Conservation (phyloP, 2,329 filamentous ascomycete genomes). For the Ilyonectria mors-panacis region DNA sequence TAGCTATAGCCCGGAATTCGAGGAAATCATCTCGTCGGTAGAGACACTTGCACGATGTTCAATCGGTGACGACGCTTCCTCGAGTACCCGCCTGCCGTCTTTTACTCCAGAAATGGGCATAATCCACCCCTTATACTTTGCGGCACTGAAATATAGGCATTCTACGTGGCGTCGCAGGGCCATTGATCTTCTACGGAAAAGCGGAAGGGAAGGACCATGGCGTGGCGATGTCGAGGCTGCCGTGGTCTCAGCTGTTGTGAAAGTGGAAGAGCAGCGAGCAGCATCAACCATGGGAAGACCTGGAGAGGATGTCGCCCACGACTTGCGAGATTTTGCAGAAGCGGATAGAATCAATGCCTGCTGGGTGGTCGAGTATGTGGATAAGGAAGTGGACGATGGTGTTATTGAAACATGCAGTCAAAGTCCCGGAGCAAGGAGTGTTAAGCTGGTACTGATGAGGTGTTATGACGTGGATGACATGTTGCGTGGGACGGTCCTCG, state of each 20-base stretch:
- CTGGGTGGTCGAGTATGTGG: slow-evolving; percentile 8
- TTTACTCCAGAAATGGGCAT: slow-evolving; percentile 39
- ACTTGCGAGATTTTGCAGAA: slow-evolving; percentile 6
- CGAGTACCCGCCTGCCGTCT: neutral
- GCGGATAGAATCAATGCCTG: slow-evolving; percentile 5
- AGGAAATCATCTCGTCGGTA: slow-evolving; percentile 32
- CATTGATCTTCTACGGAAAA: slow-evolving; percentile 7
- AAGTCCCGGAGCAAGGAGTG: neutral
- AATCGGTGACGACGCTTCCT: rapidly evolving
- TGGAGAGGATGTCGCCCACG: neutral
- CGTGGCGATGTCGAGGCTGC: slow-evolving; percentile 32
- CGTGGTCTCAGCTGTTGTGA: slow-evolving; percentile 14
- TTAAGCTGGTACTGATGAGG: slow-evolving; percentile 8
- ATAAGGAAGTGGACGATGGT: neutral
- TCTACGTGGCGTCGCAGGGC: slow-evolving; percentile 35
- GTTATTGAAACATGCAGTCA: neutral
- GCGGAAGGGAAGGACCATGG: slow-evolving; percentile 39
- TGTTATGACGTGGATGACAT: slow-evolving; percentile 21
- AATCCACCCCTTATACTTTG: slow-evolving; percentile 35
- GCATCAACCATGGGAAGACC: neutral
- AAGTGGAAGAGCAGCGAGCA: slow-evolving; percentile 23
- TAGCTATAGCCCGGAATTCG: slow-evolving; percentile 34
- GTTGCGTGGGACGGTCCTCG: slow-evolving; percentile 5
- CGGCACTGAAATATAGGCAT: slow-evolving; percentile 37
- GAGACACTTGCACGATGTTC: neutral